These are phyloP conservation scores for Clausena lansium DNA, from an alignment of 345 rosid species.

Conservation along the genomic window DNA sequence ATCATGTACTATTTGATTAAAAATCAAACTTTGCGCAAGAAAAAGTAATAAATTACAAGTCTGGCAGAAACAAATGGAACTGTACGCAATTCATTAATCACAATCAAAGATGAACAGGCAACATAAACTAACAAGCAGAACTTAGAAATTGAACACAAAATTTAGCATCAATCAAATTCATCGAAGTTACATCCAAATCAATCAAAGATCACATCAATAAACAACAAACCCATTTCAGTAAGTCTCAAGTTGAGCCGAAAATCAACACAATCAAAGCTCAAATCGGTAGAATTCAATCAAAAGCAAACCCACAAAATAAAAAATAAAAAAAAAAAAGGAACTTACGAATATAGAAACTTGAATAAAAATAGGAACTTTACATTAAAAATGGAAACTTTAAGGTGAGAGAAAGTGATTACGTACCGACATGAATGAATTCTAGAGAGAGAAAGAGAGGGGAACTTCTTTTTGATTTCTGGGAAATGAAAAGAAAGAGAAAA, in stretches of 20 bases:
- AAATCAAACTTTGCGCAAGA: neutral
- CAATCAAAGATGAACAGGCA: neutral
- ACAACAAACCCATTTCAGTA: slow-evolving; percentile 7
- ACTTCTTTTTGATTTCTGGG: neutral
- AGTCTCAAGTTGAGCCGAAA: neutral
- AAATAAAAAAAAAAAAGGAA: neutral
- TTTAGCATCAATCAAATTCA: neutral
- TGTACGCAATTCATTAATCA: neutral
- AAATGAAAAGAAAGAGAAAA: slow-evolving; percentile 13
- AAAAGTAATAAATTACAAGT: neutral
- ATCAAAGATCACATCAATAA: neutral
- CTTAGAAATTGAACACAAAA: neutral
- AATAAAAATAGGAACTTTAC: neutral
- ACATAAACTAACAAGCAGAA: neutral
- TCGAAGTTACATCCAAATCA: slow-evolving; percentile 10
- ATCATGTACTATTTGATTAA: neutral
- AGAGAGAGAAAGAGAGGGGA: slow-evolving; percentile 22
- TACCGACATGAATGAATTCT: slow-evolving; percentile 60
- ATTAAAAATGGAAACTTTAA: slow-evolving; percentile 5
- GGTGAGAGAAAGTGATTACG: slow-evolving; percentile 23
- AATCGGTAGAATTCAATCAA: slow-evolving; percentile 9
- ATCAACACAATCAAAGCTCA: slow-evolving; percentile 18
- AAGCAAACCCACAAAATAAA: neutral
- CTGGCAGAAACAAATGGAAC: neutral
- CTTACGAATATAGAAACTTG: slow-evolving; percentile 5